These are phyloP conservation scores for Xylaria castorea DNA, from an alignment of 495 filamentous ascomycete genomes.

Conservation along the genomic window DNA sequence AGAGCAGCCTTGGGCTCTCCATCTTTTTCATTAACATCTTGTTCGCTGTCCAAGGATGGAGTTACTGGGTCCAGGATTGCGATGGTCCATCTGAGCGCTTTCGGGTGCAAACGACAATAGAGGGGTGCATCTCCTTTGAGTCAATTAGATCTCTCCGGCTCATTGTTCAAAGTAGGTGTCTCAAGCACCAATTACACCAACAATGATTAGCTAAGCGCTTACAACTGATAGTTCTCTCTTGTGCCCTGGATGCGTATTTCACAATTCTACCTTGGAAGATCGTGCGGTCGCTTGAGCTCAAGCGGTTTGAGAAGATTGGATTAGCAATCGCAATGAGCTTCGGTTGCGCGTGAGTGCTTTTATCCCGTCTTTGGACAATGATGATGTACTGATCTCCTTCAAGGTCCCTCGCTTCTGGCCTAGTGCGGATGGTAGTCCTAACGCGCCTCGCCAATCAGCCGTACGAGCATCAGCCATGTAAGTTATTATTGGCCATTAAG, in stretches of 20 bases:
- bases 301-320: slow-evolving; percentile 25
- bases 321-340: slow-evolving; percentile 27
- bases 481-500: background rate
- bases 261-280: slow-evolving; percentile 27
- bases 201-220: background rate
- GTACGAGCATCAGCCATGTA: slow-evolving; percentile 26
- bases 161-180: slow-evolving; percentile 20
- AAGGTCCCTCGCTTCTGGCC: slow-evolving; percentile 24
- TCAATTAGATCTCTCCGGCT: slow-evolving; percentile 17
- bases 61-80: slow-evolving; percentile 30
- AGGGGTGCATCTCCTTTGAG: slow-evolving; percentile 21
- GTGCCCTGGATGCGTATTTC: slow-evolving; percentile 25
- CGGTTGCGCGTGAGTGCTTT: slow-evolving; percentile 20
- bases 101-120: background rate
- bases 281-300: slow-evolving; percentile 25
- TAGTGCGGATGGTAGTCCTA: slow-evolving; percentile 10
- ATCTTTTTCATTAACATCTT: slow-evolving; percentile 21
- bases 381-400: background rate
- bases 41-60: slow-evolving; percentile 25
- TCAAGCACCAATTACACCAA: background rate
- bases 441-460: slow-evolving; percentile 8
- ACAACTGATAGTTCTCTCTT: slow-evolving; percentile 24
- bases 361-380: background rate
- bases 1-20: slow-evolving; percentile 9
- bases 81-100: slow-evolving; percentile 19